Conservation (phyloP, 2,329 filamentous ascomycete genomes). For the Paracorniculantispora psalliotae region DNA sequence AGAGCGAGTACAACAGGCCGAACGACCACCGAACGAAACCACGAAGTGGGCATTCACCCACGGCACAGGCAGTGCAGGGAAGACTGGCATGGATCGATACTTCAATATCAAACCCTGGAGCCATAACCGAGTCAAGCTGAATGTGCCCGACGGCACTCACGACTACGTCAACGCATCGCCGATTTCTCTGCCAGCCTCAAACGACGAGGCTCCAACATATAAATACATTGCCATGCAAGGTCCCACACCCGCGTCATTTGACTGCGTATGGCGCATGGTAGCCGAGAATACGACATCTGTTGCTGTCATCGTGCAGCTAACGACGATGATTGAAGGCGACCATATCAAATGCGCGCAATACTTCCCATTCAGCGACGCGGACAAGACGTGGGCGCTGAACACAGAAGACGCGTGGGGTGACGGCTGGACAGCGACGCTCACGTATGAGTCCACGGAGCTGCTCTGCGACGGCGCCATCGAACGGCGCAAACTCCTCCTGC, state of each 20-base stretch:
- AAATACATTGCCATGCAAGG: constrained; percentile 92
- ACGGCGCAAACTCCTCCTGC: constrained; percentile 65
- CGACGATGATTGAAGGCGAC: constrained; percentile 73
- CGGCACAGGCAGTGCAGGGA: constrained; percentile 26
- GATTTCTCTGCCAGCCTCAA: constrained; percentile 48
- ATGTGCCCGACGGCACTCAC: constrained; percentile 65
- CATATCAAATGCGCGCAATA: constrained; percentile 86
- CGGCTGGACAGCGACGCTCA: constrained; percentile 63
- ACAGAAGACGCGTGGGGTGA: constrained; percentile 60
- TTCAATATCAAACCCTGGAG: constrained; percentile 85
- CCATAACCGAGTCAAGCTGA: constrained; percentile 75
- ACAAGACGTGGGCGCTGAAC: constrained; percentile 54
- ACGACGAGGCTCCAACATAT: constrained; percentile 35
- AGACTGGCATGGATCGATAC: constrained; percentile 68
- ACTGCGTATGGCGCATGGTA: constrained; percentile 94
- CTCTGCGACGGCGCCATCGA: constrained; percentile 56
- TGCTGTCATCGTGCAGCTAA: constrained; percentile 90
- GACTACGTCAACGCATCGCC: constrained; percentile 83
- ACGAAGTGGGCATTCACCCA: constrained; percentile 33
- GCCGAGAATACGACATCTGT: constrained; percentile 68
- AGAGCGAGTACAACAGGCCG: constrained; percentile 37
- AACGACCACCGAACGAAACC: constrained; percentile 29
- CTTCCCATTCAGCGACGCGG: constrained; percentile 60
- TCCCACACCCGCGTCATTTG: constrained; percentile 68
- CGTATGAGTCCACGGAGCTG: constrained; percentile 59